Evolutionary conservation across 2,329 filamentous ascomycete genomes (phyloP).

Genomic region (Sclerotiophoma versabilis): DNA sequence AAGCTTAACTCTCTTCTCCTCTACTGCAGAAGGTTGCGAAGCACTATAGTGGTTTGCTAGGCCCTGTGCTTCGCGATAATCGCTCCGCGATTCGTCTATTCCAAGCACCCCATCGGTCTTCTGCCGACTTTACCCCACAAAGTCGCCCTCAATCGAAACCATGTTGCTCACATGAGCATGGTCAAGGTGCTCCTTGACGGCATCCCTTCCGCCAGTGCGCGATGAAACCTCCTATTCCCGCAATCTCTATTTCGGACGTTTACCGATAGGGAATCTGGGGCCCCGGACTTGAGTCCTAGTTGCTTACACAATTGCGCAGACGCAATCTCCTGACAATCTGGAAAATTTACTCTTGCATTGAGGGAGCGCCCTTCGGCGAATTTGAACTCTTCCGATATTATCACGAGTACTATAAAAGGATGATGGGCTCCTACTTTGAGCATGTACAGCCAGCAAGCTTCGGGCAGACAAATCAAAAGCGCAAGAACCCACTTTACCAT

Average conservation of each 20-base stretch:
- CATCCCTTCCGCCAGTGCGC: neutral
- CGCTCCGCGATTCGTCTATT: neutral
- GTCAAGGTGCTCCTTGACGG: neutral
- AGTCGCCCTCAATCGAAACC: neutral
- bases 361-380: too few relatives aligned
- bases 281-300: slow-evolving; percentile 2
- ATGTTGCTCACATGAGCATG: neutral
- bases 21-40: neutral
- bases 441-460: neutral
- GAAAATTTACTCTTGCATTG: too few relatives aligned
- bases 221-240: neutral
- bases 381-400: too few relatives aligned
- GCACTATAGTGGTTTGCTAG: neutral
- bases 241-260: neutral
- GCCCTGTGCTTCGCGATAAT: neutral
- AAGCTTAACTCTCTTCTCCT: slow-evolving; percentile 4
- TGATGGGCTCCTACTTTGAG: neutral
- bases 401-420: neutral
- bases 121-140: slow-evolving; percentile 8
- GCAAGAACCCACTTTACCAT: neutral
- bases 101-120: slow-evolving; percentile 3
- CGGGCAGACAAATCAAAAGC: neutral
- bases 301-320: neutral
- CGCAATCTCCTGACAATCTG: neutral
- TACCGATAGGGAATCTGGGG: slow-evolving; percentile 6